A percentile compares a stretch with the other conserved stretches of the same genome.
phyloP scores from a whole-genome alignment of 495 filamentous ascomycete genomes.

The Aspergillus bertholletiae region DNA sequence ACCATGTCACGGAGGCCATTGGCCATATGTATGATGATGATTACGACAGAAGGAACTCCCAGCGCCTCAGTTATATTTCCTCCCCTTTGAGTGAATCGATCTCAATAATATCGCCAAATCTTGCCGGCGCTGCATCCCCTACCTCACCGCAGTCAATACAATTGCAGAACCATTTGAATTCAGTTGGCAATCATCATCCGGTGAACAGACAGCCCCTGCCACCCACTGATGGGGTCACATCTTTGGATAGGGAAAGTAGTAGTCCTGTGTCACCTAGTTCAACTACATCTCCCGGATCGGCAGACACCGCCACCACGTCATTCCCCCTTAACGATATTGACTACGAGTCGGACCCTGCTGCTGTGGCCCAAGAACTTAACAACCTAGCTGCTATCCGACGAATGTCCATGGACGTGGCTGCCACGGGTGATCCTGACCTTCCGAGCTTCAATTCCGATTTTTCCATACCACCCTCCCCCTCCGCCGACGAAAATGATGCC shows the following conservation, averaged over 20 bases:
- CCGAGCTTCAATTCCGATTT: constrained; percentile 69
- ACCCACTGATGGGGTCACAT: constrained; percentile 35
- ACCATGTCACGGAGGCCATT: constrained; percentile 98
- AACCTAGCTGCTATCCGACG: constrained; percentile 92
- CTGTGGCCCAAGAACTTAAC: constrained; percentile 90
- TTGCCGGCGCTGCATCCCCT: constrained; percentile 45
- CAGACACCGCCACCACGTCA: constrained; percentile 67
- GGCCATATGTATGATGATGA: constrained; percentile 92
- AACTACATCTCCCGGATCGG: constrained; percentile 47
- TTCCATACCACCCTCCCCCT: constrained; percentile 65
- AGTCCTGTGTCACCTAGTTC: constrained; percentile 56
- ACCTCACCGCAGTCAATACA: constrained; percentile 32
- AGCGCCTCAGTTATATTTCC: constrained; percentile 62
- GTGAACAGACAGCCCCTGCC: constrained; percentile 43
- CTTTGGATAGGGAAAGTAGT: constrained; percentile 44
- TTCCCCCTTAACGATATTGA: constrained; percentile 91
- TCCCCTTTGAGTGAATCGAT: constrained; percentile 48
- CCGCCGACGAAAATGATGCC: constrained; percentile 78
- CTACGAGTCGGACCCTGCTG: constrained; percentile 83
- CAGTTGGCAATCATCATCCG: constrained; percentile 18
- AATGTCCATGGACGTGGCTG: constrained; percentile 98
- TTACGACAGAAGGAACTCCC: constrained; percentile 59
- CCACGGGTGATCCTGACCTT: constrained; percentile 86
- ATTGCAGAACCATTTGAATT: constrained; percentile 27
- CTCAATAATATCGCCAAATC: constrained; percentile 40